These are phyloP conservation scores for Colletotrichum sp. DNA, from an alignment of 2,329 filamentous ascomycete species.

Conservation along the genomic window DNA sequence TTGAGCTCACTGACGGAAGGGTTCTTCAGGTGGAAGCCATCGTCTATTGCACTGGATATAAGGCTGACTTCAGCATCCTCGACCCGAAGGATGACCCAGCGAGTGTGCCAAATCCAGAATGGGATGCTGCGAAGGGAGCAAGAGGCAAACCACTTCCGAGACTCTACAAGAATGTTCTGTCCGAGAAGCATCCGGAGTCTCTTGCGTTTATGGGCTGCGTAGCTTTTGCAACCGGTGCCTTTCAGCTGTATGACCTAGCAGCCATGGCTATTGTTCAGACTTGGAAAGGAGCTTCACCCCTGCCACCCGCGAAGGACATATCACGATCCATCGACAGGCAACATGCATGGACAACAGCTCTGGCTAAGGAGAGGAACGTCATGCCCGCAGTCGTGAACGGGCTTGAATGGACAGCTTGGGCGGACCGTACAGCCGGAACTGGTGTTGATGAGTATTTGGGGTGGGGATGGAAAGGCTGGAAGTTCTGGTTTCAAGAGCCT, in stretches of 20 bases:
- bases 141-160: conserved; percentile 31
- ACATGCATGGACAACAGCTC: conserved; percentile 27
- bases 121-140: conserved; percentile 22
- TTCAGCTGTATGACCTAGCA: conserved; percentile 37
- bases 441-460: conserved; percentile 41
- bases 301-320: conserved; percentile 31
- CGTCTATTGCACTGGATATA: conserved; percentile 31
- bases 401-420: conserved; percentile 35
- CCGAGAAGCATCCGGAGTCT: conserved; percentile 38
- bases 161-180: conserved; percentile 45
- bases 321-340: conserved; percentile 26
- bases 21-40: conserved; percentile 28
- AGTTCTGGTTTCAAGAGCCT: conserved; percentile 41
- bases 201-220: conserved; percentile 32
- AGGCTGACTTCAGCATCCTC: conserved; percentile 18
- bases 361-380: conserved; percentile 21
- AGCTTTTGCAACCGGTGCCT: conserved; percentile 31
- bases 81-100: conserved; percentile 16
- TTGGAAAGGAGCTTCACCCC: conserved; percentile 32
- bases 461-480: conserved; percentile 43
- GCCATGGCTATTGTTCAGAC: conserved; percentile 42
- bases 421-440: conserved; percentile 42
- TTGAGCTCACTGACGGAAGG: conserved; percentile 26
- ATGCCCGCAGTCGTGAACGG: conserved; percentile 22
- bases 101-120: conserved; percentile 14